Evolutionary conservation across 306 rosid species (phyloP).

Genomic region (Lupinus albus): DNA sequence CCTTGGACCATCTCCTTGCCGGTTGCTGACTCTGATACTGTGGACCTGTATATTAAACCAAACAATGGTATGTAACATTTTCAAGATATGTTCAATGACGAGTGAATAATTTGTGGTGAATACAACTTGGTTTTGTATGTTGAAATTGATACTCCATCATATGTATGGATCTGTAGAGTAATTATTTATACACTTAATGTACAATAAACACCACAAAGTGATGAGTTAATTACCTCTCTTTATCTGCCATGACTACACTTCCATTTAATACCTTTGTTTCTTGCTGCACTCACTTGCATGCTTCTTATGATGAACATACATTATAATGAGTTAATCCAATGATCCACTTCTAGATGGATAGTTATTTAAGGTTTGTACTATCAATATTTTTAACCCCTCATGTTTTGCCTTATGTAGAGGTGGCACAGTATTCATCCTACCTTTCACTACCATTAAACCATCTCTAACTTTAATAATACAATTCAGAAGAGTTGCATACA

Average conservation of each 20-base stretch:
- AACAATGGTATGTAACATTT: conserved; percentile 21
- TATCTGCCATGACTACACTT: background rate
- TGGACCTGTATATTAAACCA: conserved; percentile 27
- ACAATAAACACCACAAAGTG: background rate
- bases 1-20: background rate
- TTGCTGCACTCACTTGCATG: background rate
- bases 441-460: background rate
- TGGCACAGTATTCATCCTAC: background rate
- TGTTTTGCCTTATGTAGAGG: background rate
- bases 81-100: conserved; percentile 22
- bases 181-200: background rate
- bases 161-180: background rate
- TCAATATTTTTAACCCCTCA: background rate
- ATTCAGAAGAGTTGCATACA: too few relatives aligned
- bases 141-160: conserved; percentile 27
- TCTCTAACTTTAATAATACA: too few relatives aligned
- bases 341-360: conserved; percentile 54
- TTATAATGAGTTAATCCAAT: background rate
- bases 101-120: conserved; percentile 27
- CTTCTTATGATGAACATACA: background rate
- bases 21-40: conserved; percentile 5
- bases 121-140: background rate
- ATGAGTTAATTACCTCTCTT: background rate
- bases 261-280: background rate
- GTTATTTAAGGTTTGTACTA: conserved; percentile 55